These are phyloP conservation scores for Boehmeria nivea DNA, from an alignment of 306 rosid species.

Conservation along the genomic window DNA sequence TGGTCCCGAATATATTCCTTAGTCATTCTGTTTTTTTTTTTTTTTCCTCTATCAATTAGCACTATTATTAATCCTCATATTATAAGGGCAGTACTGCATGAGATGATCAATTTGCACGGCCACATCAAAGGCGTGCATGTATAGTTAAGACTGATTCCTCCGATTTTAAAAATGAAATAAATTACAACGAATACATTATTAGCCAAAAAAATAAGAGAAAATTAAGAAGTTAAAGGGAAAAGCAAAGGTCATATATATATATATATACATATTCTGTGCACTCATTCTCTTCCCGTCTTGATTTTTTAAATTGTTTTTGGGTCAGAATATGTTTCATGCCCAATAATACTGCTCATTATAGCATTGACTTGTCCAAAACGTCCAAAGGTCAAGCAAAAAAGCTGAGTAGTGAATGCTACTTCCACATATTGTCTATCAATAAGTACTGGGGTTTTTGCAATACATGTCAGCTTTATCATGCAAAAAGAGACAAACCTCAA, in stretches of 20 bases:
- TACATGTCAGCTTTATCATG: slow-evolving; percentile 25
- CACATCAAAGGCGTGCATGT: no score
- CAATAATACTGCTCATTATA: slow-evolving; percentile 8
- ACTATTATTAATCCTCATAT: no score
- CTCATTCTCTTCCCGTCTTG: not conserved
- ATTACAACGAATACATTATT: no score
- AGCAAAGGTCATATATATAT: not conserved
- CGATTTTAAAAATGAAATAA: no score
- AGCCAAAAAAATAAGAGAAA: not conserved
- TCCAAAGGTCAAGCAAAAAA: slow-evolving; percentile 25
- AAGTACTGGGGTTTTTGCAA: slow-evolving; percentile 8
- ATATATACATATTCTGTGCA: not conserved
- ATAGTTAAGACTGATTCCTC: no score
- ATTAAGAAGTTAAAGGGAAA: not conserved
- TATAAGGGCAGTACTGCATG: no score
- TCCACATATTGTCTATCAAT: slow-evolving; percentile 10
- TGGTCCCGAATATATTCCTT: no score
- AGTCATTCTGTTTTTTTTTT: no score
- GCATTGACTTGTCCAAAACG: slow-evolving; percentile 31
- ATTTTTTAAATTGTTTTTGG: not conserved
- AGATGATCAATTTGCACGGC: no score
- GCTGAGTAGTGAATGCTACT: slow-evolving; percentile 19
- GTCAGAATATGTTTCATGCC: slow-evolving; percentile 2
- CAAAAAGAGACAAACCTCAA: slow-evolving; percentile 16
- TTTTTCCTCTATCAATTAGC: no score